phyloP scores from a whole-genome alignment of 352 stramenopile genomes.

The Discostella stelligera region DNA sequence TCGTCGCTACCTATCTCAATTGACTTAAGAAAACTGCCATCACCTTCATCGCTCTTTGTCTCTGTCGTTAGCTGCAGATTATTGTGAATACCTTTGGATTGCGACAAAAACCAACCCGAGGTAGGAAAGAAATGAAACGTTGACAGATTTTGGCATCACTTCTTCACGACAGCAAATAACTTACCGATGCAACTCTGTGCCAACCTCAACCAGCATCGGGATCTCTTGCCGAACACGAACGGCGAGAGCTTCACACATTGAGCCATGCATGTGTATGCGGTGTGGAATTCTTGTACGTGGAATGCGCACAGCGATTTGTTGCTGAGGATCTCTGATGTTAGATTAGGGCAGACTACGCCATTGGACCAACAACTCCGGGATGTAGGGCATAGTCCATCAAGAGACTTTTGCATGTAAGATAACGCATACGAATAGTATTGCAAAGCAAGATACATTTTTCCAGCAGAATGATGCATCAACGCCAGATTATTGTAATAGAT shows the following conservation, averaged over 20 bases:
- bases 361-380: constrained; percentile 54
- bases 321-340: constrained; percentile 56
- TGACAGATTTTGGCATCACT: background rate
- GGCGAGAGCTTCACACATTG: constrained; percentile 50
- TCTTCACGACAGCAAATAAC: background rate
- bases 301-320: constrained; percentile 70
- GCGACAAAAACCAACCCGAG: background rate
- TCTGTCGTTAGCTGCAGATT: constrained; percentile 17
- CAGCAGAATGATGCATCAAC: constrained; percentile 65
- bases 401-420: constrained; percentile 15
- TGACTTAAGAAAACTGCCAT: background rate
- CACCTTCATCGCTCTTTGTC: background rate
- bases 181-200: constrained; percentile 72
- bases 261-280: constrained; percentile 68
- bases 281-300: constrained; percentile 53
- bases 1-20: constrained; percentile 37
- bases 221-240: constrained; percentile 33
- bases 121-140: background rate
- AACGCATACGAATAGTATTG: constrained; percentile 71
- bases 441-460: constrained; percentile 68
- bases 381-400: background rate
- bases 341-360: constrained; percentile 52
- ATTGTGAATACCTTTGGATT: constrained; percentile 29
- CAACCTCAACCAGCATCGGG: constrained; percentile 66
- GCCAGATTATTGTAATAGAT: constrained; percentile 78